Percentiles rank a stretch among this genome's conserved stretches.
These are phyloP conservation scores for Plasmodium vivax DNA, from an alignment of 169 alveolate species.

Conservation along the genomic window DNA sequence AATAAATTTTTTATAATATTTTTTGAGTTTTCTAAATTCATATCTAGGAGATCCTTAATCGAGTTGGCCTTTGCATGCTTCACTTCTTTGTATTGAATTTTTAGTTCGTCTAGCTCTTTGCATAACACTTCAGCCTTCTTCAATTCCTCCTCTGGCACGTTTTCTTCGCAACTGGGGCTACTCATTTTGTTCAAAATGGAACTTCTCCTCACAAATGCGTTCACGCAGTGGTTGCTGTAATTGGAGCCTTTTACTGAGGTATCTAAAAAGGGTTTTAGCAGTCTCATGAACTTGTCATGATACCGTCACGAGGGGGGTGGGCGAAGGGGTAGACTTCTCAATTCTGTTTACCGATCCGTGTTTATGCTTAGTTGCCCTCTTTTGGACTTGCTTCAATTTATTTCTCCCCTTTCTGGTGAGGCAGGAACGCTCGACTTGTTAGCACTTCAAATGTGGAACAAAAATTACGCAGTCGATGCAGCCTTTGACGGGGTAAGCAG, in stretches of 20 bases:
- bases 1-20: constrained; percentile 75
- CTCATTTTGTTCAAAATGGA: constrained; percentile 22
- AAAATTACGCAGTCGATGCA: background rate
- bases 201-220: background rate
- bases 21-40: constrained; percentile 37
- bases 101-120: constrained; percentile 43
- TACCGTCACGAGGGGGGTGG: background rate
- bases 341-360: background rate
- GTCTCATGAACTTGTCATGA: constrained; percentile 1
- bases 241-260: background rate
- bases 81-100: constrained; percentile 67
- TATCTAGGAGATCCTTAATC: constrained; percentile 71
- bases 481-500: background rate
- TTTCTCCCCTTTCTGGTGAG: background rate
- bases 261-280: background rate
- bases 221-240: background rate
- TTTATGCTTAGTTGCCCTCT: background rate
- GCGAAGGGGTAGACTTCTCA: background rate
- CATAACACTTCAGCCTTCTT: constrained; percentile 26
- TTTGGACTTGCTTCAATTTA: background rate
- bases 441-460: background rate
- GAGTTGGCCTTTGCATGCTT: constrained; percentile 64
- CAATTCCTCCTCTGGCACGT: constrained; percentile 29
- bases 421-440: background rate
- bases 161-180: constrained; percentile 12